Conservation (phyloP, 768 basidiomycete species). For the Leccinum pellstonianum region DNA sequence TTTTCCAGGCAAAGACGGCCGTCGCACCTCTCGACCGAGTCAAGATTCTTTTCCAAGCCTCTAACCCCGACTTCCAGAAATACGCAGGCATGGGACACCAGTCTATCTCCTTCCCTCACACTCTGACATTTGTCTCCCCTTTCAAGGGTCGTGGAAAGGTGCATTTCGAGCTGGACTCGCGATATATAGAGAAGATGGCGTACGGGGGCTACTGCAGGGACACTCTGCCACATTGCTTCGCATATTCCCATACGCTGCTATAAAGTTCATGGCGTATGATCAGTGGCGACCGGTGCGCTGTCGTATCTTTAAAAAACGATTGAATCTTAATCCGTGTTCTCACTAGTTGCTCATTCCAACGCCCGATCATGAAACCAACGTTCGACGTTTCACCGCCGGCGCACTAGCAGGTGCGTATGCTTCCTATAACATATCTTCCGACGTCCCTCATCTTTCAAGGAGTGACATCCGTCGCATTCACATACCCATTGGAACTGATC, state of each 20-base stretch:
- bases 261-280: conserved; percentile 98
- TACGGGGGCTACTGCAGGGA: conserved; percentile 87
- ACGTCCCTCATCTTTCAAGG: conserved; percentile 42
- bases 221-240: conserved; percentile 93
- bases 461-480: conserved; percentile 82
- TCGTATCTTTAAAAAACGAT: background rate
- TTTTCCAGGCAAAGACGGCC: conserved; percentile 80
- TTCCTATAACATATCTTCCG: background rate
- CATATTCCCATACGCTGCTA: conserved; percentile 94
- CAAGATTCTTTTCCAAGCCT: conserved; percentile 98
- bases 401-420: conserved; percentile 71
- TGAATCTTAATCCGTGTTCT: background rate
- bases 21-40: conserved; percentile 97
- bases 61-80: conserved; percentile 90
- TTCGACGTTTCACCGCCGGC: conserved; percentile 81
- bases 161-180: conserved; percentile 71
- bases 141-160: conserved; percentile 81
- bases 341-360: conserved; percentile 83
- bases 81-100: conserved; percentile 73
- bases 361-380: conserved; percentile 69
- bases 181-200: conserved; percentile 68
- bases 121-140: conserved; percentile 8
- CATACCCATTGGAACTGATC: conserved; percentile 94
- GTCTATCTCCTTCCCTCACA: conserved; percentile 26
- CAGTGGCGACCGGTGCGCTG: conserved; percentile 69